Base-by-base conservation (phyloP, 805 yeast genomes). In the Metschnikowia dekortorum region DNA sequence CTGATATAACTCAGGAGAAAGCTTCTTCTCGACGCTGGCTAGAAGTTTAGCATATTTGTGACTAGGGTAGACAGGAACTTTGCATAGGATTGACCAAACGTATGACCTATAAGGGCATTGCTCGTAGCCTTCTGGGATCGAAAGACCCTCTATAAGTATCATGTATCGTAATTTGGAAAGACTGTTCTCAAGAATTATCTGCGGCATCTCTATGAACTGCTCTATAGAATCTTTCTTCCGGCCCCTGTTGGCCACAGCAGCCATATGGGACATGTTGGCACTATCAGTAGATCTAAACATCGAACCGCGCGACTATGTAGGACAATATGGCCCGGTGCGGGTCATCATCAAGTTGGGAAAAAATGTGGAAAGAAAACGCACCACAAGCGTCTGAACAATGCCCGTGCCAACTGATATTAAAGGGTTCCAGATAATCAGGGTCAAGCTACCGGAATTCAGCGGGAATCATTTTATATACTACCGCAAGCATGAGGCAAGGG, bases 31-130 rank as follows among this genome's bases (percentile, higher is more conserved):
- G 0, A 89, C 88, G 33, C 70, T 65, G 8, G 75, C 61, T 2
- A 86, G 75, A 6, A 72, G 50, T 8, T 75, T 66, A 28, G 81
- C 48, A 61, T 90, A 90, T 44, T 70, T 66, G 18, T 76, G 74
- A 1, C 89, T 74, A 4, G 80, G 73, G 32, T 76, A 73, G 41
- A 85, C 83, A 0, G 84, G 80, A 0, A 82, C 84, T 40, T 88
- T 73, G 10, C 86, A 71, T 14, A 90, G 69, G 13, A 90, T 83
- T 1, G 90, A 79, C 97, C 97, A 90, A 1, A 88, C 86, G 56
- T 85, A 85, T 11, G 81, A 70, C 53, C 96, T 66, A 61, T 86
- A 87, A 1, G 87, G 83, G 58, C 88, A 83, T 46, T 72, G 74
- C 13, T 76, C 82, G 56, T 74, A 74, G 18, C 77, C 78, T 32